Evolutionary conservation across 2,329 filamentous ascomycete species (phyloP).

Genomic region (Exophiala bonariae): DNA sequence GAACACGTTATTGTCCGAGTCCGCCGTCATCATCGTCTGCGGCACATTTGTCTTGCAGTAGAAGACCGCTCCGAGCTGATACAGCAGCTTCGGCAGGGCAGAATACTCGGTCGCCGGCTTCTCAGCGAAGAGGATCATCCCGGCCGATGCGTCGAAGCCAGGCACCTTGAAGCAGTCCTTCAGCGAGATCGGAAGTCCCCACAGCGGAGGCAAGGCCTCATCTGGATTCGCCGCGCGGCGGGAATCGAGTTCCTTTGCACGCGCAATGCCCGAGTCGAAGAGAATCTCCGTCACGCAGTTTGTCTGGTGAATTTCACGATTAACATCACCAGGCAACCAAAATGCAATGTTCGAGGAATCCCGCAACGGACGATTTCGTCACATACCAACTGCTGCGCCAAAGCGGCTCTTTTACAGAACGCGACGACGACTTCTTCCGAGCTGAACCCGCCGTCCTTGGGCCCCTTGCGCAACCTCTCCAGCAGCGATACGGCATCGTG

Average conservation of each 20-base stretch:
- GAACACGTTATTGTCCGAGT: slow-evolving; percentile 57
- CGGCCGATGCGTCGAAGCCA: slow-evolving; percentile 31
- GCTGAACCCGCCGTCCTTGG: neutral
- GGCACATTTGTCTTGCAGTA: slow-evolving; percentile 56
- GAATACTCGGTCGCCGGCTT: slow-evolving; percentile 26
- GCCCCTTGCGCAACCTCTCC: slow-evolving; percentile 7
- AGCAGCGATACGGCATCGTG: slow-evolving; percentile 44
- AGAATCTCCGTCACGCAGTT: slow-evolving; percentile 45
- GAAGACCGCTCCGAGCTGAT: slow-evolving; percentile 47
- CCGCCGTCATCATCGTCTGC: slow-evolving; percentile 45
- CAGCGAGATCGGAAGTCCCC: slow-evolving; percentile 17
- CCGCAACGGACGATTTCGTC: too few species aligned
- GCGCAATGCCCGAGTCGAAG: slow-evolving; percentile 44
- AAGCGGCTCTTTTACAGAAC: slow-evolving; percentile 41
- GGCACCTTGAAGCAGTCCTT: slow-evolving; percentile 29
- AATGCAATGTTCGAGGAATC: too few species aligned
- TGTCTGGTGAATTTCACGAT: slow-evolving; percentile 11
- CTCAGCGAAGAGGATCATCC: slow-evolving; percentile 23
- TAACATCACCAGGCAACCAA: too few species aligned
- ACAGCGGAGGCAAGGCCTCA: slow-evolving; percentile 33
- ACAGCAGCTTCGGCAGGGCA: slow-evolving; percentile 25
- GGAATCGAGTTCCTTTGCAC: slow-evolving; percentile 65
- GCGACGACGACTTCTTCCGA: slow-evolving; percentile 36
- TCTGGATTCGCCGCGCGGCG: slow-evolving; percentile 64
- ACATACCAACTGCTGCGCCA: slow-evolving; percentile 45